Conservation (phyloP, 768 basidiomycete genomes). For the Suillus fuscotomentosus region DNA sequence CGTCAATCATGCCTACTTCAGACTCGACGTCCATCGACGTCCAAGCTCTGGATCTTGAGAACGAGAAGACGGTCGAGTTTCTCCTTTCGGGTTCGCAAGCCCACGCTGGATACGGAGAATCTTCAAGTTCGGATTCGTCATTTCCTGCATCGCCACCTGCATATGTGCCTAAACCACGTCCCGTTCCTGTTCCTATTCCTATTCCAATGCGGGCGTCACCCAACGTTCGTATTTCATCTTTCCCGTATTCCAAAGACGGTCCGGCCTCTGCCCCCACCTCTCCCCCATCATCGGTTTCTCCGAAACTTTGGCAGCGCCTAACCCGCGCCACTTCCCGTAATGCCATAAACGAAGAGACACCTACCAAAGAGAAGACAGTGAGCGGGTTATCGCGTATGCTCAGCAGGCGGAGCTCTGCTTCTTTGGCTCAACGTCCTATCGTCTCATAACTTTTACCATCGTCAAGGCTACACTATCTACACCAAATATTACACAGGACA, state of each 20-base stretch:
- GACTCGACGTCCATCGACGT: neutral
- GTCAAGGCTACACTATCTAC: neutral
- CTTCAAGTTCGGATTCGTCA: neutral
- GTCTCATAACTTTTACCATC: neutral
- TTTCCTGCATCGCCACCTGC: neutral
- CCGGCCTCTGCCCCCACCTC: neutral
- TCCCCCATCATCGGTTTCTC: constrained; percentile 8
- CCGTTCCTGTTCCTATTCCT: constrained; percentile 7
- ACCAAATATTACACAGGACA: neutral
- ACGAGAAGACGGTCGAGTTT: neutral
- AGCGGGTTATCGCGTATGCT: constrained; percentile 23
- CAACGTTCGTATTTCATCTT: constrained; percentile 1
- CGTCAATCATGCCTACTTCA: neutral
- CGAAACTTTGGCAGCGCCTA: constrained; percentile 25
- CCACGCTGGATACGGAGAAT: neutral
- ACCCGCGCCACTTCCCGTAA: constrained; percentile 18
- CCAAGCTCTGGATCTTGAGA: neutral
- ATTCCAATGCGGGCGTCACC: neutral
- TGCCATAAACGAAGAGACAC: constrained; percentile 11
- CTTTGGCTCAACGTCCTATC: constrained; percentile 5
- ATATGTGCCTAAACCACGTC: neutral
- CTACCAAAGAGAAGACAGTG: constrained; percentile 9
- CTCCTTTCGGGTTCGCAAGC: neutral
- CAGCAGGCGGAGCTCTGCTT: constrained; percentile 12
- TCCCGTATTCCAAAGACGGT: constrained; percentile 6